Conservation (phyloP, 2,329 filamentous ascomycete genomes). For the Incumbomyces lentus region DNA sequence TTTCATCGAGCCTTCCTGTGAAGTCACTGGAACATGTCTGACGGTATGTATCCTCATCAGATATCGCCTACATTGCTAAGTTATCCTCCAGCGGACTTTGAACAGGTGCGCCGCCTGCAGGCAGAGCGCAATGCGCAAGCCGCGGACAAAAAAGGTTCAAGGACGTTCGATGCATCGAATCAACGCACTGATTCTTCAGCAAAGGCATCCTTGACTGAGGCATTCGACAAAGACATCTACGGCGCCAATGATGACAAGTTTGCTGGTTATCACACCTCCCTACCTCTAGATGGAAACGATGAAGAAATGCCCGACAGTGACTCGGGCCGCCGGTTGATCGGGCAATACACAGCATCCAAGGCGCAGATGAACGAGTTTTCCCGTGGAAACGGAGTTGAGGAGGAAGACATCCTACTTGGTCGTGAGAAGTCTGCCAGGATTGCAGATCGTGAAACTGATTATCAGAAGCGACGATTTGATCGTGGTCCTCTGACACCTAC, state of each 20-base stretch:
- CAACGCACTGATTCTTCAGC: conserved; percentile 76
- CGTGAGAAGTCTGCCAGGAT: conserved; percentile 87
- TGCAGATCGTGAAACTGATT: conserved; percentile 86
- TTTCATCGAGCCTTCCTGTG: too few relatives aligned
- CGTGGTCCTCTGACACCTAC: conserved; percentile 70
- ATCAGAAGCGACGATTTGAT: conserved; percentile 90
- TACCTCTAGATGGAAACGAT: conserved; percentile 69
- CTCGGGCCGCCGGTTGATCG: conserved; percentile 64
- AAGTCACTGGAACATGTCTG: conserved; percentile 6
- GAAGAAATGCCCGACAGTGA: conserved; percentile 66
- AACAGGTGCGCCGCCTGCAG: conserved; percentile 77
- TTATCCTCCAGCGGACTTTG: conserved; percentile 57
- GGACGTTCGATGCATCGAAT: conserved; percentile 64
- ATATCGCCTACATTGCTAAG: background rate
- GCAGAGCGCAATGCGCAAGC: conserved; percentile 80
- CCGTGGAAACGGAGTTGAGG: conserved; percentile 71
- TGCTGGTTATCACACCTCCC: conserved; percentile 33
- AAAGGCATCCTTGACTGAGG: conserved; percentile 59
- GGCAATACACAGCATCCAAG: conserved; percentile 89
- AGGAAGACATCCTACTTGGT: conserved; percentile 78
- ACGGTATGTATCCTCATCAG: conserved; percentile 1
- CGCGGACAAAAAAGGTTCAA: conserved; percentile 68
- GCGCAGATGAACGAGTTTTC: conserved; percentile 93
- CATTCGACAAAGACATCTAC: conserved; percentile 40
- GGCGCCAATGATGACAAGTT: conserved; percentile 34